Evolutionary conservation across 257 asterid genomes (phyloP), one percentile per base, ranked within the genome.

Genomic region (Fraxinus americana): DNA sequence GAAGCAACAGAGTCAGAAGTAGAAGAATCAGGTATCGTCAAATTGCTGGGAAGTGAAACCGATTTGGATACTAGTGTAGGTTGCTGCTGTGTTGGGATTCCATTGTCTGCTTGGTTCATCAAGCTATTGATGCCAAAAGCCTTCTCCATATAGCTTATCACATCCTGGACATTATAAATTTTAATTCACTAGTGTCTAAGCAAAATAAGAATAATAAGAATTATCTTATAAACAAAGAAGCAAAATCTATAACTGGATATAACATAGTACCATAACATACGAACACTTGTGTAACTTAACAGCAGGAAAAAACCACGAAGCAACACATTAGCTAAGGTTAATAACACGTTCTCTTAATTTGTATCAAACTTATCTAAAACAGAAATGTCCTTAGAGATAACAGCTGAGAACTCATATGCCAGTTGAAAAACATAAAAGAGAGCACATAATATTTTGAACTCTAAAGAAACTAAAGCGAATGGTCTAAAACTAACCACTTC

Each of bases 131-230:
- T 83, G 80, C 89, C 61, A 81, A 85, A 92, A 25, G 82, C 92
- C 88, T 90, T 94, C 89, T 94, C 99, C 89, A 92, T 80, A 78
- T 91, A 94, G 89, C 82, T 87, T 75, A 92, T 89, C 86, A 94
- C 97, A 81, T 92, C 99, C 99, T 92, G 92, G 77, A 85, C 61
- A 83, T 50, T 80, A 89, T n/a, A 67, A 81, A 80, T 48, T 19
- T 83, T 19, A 74, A 80, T 77, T 41, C 50, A 71, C 70, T 52
- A 76, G 41, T 50, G 21, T 13, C 21, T 50, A 50, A 50, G 8
- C n/a, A 50, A 13, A 23, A 50, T 7, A 4, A 16, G 21, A 16
- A 50, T 50, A 13, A 50, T 36, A 36, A 50, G 59, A 17, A 50
- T 50, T 16, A 50, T 4, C 7, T 7, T 3, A 13, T 50, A 50